phyloP scores from a whole-genome alignment of 306 rosid species.

The Cicer bijugum region DNA sequence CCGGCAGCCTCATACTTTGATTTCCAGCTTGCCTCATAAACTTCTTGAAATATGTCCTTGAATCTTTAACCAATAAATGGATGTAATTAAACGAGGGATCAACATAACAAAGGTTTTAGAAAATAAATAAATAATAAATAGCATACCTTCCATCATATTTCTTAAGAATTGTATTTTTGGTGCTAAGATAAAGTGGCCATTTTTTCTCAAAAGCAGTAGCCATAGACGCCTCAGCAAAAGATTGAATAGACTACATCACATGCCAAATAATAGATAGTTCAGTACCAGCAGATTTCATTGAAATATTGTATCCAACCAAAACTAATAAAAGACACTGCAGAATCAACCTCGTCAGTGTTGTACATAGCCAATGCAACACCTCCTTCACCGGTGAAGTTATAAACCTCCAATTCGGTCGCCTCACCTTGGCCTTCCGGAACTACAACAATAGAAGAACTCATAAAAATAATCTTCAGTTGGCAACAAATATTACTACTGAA shows the following conservation, averaged over 20 bases:
- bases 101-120: neutral
- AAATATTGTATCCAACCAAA: constrained; percentile 26
- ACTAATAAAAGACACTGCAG: constrained; percentile 39
- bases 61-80: constrained; percentile 64
- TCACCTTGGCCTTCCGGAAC: constrained; percentile 81
- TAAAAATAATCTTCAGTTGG: constrained; percentile 24
- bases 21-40: constrained; percentile 89
- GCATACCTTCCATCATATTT: constrained; percentile 97
- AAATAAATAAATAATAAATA: constrained; percentile 31
- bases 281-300: constrained; percentile 37
- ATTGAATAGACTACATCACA: constrained; percentile 76
- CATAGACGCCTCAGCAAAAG: constrained; percentile 95
- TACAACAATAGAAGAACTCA: constrained; percentile 49
- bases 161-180: constrained; percentile 97
- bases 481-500: constrained; percentile 14
- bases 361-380: constrained; percentile 94
- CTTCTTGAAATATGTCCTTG: constrained; percentile 99
- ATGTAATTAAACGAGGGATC: constrained; percentile 24
- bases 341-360: constrained; percentile 90
- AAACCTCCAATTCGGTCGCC: constrained; percentile 81
- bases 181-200: constrained; percentile 99
- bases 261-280: constrained; percentile 32
- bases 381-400: constrained; percentile 84
- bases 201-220: constrained; percentile 82
- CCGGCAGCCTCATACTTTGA: constrained; percentile 93